phyloP scores from a whole-genome alignment of 1,284 basidiomycete species.

The Leccinum fuscescens region DNA sequence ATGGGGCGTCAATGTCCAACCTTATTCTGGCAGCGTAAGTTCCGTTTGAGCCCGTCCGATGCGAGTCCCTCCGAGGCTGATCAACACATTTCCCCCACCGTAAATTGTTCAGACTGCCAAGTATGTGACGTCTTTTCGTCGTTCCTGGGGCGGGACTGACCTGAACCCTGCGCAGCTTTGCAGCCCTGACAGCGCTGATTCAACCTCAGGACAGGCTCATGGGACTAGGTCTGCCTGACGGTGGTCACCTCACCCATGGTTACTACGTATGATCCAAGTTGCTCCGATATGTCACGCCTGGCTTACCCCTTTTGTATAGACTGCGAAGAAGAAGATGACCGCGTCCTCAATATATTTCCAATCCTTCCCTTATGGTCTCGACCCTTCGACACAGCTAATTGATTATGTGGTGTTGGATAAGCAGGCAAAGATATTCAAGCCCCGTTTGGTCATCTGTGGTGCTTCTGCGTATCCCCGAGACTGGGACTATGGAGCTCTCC shows the following conservation, averaged over 20 bases:
- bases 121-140: conserved; percentile 40
- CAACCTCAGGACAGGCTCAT: conserved; percentile 98
- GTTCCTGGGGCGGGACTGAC: conserved; percentile 4
- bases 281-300: background rate
- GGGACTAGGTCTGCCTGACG: conserved; percentile 98
- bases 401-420: conserved; percentile 84
- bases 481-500: conserved; percentile 90
- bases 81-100: background rate
- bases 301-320: conserved; percentile 48
- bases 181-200: conserved; percentile 93
- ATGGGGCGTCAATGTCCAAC: conserved; percentile 99
- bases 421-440: conserved; percentile 97
- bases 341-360: conserved; percentile 99
- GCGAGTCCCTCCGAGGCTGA: conserved; percentile 7
- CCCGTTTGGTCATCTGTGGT: conserved; percentile 94
- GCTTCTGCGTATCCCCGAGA: conserved; percentile 98
- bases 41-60: conserved; percentile 22
- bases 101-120: conserved; percentile 69
- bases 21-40: conserved; percentile 90
- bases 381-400: conserved; percentile 83
- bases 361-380: conserved; percentile 93
- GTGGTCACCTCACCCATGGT: conserved; percentile 97
- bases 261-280: conserved; percentile 73
- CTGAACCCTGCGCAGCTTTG: conserved; percentile 65
- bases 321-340: conserved; percentile 99